phyloP scores from a whole-genome alignment of 2,329 filamentous ascomycete genomes.

The Fusarium robinianum region DNA sequence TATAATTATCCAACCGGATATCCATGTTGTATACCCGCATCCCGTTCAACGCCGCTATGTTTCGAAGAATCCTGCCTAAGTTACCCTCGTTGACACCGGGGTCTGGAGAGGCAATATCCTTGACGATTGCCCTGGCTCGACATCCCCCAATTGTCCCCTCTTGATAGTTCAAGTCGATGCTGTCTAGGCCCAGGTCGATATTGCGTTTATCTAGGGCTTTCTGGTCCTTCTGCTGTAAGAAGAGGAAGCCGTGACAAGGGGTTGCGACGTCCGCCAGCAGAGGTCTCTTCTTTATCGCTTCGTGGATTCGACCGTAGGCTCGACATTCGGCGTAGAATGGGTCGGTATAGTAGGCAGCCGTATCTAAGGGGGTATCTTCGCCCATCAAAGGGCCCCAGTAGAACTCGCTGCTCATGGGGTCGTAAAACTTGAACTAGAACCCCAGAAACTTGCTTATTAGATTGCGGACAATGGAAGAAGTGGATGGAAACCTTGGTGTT shows the following conservation, averaged over 20 bases:
- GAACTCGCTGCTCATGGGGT: constrained; percentile 18
- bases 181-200: constrained; percentile 15
- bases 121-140: constrained; percentile 20
- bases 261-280: constrained; percentile 2
- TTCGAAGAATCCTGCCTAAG: constrained; percentile 1
- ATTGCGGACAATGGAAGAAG: not conserved
- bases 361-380: constrained; percentile 14
- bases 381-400: constrained; percentile 26
- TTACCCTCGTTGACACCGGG: constrained; percentile 7
- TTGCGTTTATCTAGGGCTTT: constrained; percentile 1
- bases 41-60: constrained; percentile 12
- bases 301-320: constrained; percentile 25
- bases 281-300: not conserved
- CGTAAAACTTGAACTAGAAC: constrained; percentile 27
- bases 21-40: constrained; percentile 21
- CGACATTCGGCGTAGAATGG: constrained; percentile 32
- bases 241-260: constrained; percentile 20
- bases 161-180: constrained; percentile 15
- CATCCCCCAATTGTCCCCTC: constrained; percentile 13
- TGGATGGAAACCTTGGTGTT: no score
- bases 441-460: not conserved
- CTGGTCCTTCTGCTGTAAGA: constrained; percentile 13
- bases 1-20: constrained; percentile 20
- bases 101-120: constrained; percentile 17
- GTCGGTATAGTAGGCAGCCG: constrained; percentile 27